These are phyloP conservation scores for Fusarium chaquense DNA, from an alignment of 2,329 filamentous ascomycete genomes.

Conservation along the genomic window DNA sequence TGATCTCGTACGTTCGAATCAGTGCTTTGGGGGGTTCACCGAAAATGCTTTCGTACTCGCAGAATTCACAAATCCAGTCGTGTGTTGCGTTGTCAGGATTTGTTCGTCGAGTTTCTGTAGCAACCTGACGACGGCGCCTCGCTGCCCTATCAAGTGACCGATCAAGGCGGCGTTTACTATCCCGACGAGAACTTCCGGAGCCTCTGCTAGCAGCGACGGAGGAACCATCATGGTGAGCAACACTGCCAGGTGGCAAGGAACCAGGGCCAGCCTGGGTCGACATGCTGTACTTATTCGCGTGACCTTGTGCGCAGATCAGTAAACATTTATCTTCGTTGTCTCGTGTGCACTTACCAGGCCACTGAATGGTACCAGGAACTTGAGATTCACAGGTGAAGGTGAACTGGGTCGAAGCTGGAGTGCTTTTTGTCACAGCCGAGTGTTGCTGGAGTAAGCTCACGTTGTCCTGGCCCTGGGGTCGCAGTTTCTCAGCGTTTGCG, in stretches of 20 bases:
- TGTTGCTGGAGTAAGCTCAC: slow-evolving; percentile 81
- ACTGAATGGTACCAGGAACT: slow-evolving; percentile 81
- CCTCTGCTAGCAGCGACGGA: slow-evolving; percentile 50
- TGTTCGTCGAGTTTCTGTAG: slow-evolving; percentile 80
- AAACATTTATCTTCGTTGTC: not conserved
- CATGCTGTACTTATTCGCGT: slow-evolving; percentile 42
- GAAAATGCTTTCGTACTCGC: slow-evolving; percentile 96
- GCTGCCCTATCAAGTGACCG: slow-evolving; percentile 82
- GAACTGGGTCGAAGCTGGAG: slow-evolving; percentile 85
- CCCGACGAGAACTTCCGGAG: slow-evolving; percentile 57
- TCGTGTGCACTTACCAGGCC: slow-evolving; percentile 67
- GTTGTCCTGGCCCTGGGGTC: slow-evolving; percentile 79
- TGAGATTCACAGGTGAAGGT: slow-evolving; percentile 97
- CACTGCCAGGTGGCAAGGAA: slow-evolving; percentile 27
- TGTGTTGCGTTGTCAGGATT: slow-evolving; percentile 78
- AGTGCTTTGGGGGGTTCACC: slow-evolving; percentile 86
- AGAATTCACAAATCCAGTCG: slow-evolving; percentile 97
- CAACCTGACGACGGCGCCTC: slow-evolving; percentile 79
- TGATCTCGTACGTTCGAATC: slow-evolving; percentile 93
- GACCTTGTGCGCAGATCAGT: slow-evolving; percentile 40
- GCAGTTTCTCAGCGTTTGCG: slow-evolving; percentile 82
- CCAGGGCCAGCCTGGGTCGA: slow-evolving; percentile 33
- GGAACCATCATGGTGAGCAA: slow-evolving; percentile 51
- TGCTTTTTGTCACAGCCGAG: slow-evolving; percentile 65
- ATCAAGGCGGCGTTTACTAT: slow-evolving; percentile 73